phyloP scores from a whole-genome alignment of 768 basidiomycete genomes.

The Phylloporus sp. region DNA sequence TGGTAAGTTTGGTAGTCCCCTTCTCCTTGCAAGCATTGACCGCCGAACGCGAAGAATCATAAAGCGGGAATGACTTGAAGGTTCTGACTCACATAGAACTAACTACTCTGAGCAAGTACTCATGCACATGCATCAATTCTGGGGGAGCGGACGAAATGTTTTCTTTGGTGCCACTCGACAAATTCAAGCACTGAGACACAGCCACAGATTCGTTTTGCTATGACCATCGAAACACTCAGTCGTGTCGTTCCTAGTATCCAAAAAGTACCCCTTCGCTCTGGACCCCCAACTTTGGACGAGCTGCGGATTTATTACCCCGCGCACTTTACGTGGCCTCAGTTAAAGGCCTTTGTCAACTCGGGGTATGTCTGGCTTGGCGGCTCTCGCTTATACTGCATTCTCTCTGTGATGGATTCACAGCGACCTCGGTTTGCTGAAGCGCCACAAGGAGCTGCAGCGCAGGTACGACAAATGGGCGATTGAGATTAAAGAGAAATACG shows the following conservation, averaged over 20 bases:
- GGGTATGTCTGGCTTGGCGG: slow-evolving; percentile 44
- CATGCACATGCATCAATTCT: too few species aligned
- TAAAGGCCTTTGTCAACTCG: slow-evolving; percentile 76
- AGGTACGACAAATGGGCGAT: slow-evolving; percentile 60
- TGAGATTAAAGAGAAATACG: slow-evolving; percentile 55
- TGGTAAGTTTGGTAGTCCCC: too few species aligned
- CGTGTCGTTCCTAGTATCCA: background rate
- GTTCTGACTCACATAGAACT: too few species aligned
- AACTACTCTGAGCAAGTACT: too few species aligned
- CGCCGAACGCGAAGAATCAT: too few species aligned
- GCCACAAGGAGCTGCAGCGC: slow-evolving; percentile 63
- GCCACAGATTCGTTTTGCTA: background rate
- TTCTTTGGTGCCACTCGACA: too few species aligned
- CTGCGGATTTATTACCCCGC: slow-evolving; percentile 65
- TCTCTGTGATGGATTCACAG: slow-evolving; percentile 34
- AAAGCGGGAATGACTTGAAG: too few species aligned
- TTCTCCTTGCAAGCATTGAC: too few species aligned
- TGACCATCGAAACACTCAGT: slow-evolving; percentile 14
- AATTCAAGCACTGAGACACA: too few species aligned
- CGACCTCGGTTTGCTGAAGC: slow-evolving; percentile 76
- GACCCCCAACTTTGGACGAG: slow-evolving; percentile 68
- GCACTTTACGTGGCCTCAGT: slow-evolving; percentile 70
- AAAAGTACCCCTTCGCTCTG: slow-evolving; percentile 44
- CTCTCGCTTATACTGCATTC: background rate
- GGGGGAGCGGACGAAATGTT: too few species aligned